Base-by-base conservation (phyloP, 805 yeast genomes). In the Myxozyma geophila region DNA sequence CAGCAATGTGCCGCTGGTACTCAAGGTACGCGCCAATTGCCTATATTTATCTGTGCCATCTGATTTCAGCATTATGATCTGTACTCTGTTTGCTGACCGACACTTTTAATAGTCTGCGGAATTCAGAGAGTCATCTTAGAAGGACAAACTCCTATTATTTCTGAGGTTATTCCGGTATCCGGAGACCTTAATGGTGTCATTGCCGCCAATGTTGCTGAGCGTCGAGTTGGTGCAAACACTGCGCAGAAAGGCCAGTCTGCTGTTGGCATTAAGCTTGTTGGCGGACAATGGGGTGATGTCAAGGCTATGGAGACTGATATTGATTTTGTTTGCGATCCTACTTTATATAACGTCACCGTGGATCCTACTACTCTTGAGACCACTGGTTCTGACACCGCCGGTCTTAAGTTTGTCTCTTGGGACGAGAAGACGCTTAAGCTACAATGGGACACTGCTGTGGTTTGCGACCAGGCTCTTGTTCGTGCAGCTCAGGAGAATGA, bases 261-360 rank as follows among this genome's bases (percentile, higher is more conserved):
- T 43, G 71, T 71, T 48, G 39, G 62, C 47, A 74, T 87, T 6
- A 66, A 69, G 3, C 77, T 87, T 63, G 76, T 73, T 2, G 88
- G 85, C 39, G 83, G 85, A 13, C 76, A 78, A 36, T 92, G 97
- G 97, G 98, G 97, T 0, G 80, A 84, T 1, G 74, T 78, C 28
- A 73, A 75, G 28, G 75, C 76, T 47, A 70, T 77, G 64, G 72
- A 74, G 7, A 78, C 77, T 1, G 74, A 73, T 2, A 56, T 74
- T 17, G 64, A 66, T 13, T 73, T 76, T 52, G 64, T 67, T 13
- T 74, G 78, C 59, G 74, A 74, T 37, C 70, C 70, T 37, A 70
- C 69, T 39, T 67, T 73, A 3, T 74, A 74, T 55, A 58, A 57
- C 17, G 46, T 50, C 7, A 57, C 64, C 6, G 44, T 54, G 19